Base-by-base conservation (phyloP, 78 protist species). In the Goniomonas avonlea region DNA sequence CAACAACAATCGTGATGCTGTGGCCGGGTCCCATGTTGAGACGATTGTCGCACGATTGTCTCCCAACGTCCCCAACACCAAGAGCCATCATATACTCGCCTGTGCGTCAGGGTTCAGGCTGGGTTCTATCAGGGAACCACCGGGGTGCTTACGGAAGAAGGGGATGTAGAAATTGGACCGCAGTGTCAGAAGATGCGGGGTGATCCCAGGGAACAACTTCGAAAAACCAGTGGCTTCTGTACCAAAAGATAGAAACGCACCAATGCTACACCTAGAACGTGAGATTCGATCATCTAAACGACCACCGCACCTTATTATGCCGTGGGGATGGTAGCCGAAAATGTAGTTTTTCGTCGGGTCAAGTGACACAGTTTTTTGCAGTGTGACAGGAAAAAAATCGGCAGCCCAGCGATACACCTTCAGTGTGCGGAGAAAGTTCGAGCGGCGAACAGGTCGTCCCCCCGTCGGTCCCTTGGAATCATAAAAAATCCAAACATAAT, bases 281-380 rank as follows among this genome's bases (percentile, higher is more conserved):
- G n/a, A n/a, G 50, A 8, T 15, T 45, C 50, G 50, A 8, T 15
- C 13, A 45, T 17, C 63, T 5, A 17, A 56, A 11, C 27, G n/a
- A n/a, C 13, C 8, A 56, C 31, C 63, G 23, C 32, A 13, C 1
- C 71, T 37, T 9, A 63, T 63, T 39, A 63, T 63, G 31, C 71
- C 71, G 15, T 63, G 71, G 5, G 71, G 71, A 37, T 63, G 45
- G 13, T 63, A 63, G 13, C 71, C 71, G 71, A 63, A 63, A 27
- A 63, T 63, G 45, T 63, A 63, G 45, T 37, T 31, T 3, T 35
- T 37, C 47, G 1, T 37, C 38, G 71, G 71, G 25, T 63, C 45
- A 2, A 63, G 71, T 43, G 32, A 39, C 2, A 9, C 71, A 48
- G 66, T 59, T 35, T 23, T 59, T 21, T 23, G n/a, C 41, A 59